Base-by-base conservation (phyloP, 1,139 yeast genomes). In the Geotrichum macrosporum region DNA sequence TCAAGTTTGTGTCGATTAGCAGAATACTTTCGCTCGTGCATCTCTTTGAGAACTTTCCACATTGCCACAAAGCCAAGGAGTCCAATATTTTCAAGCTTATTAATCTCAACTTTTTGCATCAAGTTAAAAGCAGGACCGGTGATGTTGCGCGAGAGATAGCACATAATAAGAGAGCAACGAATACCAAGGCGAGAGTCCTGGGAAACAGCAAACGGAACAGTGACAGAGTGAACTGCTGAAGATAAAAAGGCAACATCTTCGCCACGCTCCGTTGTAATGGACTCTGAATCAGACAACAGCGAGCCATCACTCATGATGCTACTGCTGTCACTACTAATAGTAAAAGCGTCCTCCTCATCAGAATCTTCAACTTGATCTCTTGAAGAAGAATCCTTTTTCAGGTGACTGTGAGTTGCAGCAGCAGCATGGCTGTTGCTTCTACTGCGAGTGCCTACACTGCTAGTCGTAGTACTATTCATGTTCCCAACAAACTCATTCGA, bases 31-130 rank as follows among this genome's bases (percentile, higher is more conserved):
- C 52, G 41, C 26, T 47, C 48, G 27, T 51, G 46, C 34, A 55
- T 50, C 33, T 52, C 49, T 5, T 33, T 21, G 31, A 50, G 46
- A 41, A 52, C 48, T 42, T 49, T 52, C 57, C 59, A 56, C 32
- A 64, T 53, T 5, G 68, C 59, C 4, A 57, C 61, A 52, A 66
- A 66, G 13, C 67, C 69, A 5, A 66, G 55, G n/a, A 66, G 50
- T 3, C 66, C 67, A 37, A 66, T 54, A 24, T 62, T 57, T 30
- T 57, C 57, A 16, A 40, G 50, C 47, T 16, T 53, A 50, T 42
- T 54, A 35, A 53, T 50, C 13, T 46, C 49, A 29, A 57, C 53
- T 37, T 51, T 50, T 41, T 52, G 55, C 18, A 53, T 46, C 13
- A 59, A 53, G 41, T 49, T 49, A 15, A 53, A 36, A 12, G 57